A percentile compares a stretch with the other conserved stretches of the same genome.
Conservation (phyloP, 2,329 filamentous ascomycete genomes). For the Aureobasidium zeae region DNA sequence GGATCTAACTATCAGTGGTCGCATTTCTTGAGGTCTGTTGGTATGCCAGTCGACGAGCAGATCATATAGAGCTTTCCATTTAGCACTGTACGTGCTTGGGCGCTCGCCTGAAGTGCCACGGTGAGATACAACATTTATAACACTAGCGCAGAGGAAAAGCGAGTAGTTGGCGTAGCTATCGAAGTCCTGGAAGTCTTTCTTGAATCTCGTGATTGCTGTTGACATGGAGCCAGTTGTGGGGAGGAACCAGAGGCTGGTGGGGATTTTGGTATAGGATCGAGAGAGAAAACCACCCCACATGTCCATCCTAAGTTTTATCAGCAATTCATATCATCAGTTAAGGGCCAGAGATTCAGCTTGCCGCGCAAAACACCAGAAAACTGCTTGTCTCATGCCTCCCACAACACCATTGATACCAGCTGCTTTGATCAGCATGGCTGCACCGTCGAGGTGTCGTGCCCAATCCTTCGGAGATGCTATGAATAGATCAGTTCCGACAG, state of each 20-base stretch:
- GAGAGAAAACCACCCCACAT: conserved; percentile 47
- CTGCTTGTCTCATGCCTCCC: conserved; percentile 43
- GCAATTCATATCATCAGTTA: neutral
- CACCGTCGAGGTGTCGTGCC: conserved; percentile 48
- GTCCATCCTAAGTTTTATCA: conserved; percentile 1
- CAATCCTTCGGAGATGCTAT: conserved; percentile 40
- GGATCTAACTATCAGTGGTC: conserved; percentile 27
- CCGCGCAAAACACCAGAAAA: conserved; percentile 51
- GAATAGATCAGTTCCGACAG: neutral
- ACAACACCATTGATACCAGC: conserved; percentile 44
- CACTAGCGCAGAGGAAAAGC: conserved; percentile 47
- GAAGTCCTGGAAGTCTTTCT: conserved; percentile 23
- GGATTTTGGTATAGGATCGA: conserved; percentile 32
- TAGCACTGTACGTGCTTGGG: conserved; percentile 21
- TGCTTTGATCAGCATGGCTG: conserved; percentile 44
- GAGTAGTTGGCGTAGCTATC: conserved; percentile 53
- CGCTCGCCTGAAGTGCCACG: neutral
- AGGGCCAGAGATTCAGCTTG: conserved; percentile 40
- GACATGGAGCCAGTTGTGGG: conserved; percentile 13
- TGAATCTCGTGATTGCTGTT: conserved; percentile 5
- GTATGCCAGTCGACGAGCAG: conserved; percentile 28
- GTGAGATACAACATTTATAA: conserved; percentile 23
- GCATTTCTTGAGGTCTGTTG: conserved; percentile 27
- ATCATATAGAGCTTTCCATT: conserved; percentile 28
- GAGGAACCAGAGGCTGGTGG: conserved; percentile 11